These are phyloP conservation scores for Boletus huronensis DNA, from an alignment of 768 basidiomycete species.

Conservation along the genomic window DNA sequence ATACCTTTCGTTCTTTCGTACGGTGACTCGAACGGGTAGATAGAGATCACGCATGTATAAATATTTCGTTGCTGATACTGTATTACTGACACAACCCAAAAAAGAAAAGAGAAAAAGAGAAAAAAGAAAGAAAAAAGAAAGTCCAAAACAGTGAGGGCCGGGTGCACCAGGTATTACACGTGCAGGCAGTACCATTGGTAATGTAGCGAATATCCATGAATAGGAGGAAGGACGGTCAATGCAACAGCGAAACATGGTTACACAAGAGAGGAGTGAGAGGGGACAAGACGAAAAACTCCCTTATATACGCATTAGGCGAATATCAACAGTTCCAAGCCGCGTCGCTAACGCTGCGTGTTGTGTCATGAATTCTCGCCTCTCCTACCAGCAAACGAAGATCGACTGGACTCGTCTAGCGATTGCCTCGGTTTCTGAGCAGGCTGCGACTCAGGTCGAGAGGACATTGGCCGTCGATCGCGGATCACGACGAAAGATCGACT, in stretches of 20 bases:
- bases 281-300: neutral
- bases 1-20: neutral
- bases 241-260: conserved; percentile 13
- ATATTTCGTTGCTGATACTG: conserved; percentile 18
- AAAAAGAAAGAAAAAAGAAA: neutral
- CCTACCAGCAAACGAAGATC: conserved; percentile 27
- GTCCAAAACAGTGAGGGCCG: conserved; percentile 21
- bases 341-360: neutral
- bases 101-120: neutral
- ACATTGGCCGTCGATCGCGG: conserved; percentile 48
- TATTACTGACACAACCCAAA: conserved; percentile 17
- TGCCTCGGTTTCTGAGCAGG: conserved; percentile 23
- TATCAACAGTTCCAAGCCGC: conserved; percentile 9
- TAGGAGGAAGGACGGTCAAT: conserved; percentile 15
- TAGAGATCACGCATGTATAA: conserved; percentile 14
- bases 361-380: conserved; percentile 29
- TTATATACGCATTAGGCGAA: conserved; percentile 16
- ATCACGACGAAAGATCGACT: conserved; percentile 67
- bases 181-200: conserved; percentile 24
- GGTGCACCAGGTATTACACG: conserved; percentile 28
- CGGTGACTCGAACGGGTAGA: neutral
- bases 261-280: conserved; percentile 2
- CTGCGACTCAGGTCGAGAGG: conserved; percentile 24
- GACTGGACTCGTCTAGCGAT: conserved; percentile 30
- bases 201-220: conserved; percentile 21